Percentiles rank a stretch among this genome's conserved stretches.
phyloP scores from a whole-genome alignment of 148 eudicot species.

The Fallopia convolvulus region DNA sequence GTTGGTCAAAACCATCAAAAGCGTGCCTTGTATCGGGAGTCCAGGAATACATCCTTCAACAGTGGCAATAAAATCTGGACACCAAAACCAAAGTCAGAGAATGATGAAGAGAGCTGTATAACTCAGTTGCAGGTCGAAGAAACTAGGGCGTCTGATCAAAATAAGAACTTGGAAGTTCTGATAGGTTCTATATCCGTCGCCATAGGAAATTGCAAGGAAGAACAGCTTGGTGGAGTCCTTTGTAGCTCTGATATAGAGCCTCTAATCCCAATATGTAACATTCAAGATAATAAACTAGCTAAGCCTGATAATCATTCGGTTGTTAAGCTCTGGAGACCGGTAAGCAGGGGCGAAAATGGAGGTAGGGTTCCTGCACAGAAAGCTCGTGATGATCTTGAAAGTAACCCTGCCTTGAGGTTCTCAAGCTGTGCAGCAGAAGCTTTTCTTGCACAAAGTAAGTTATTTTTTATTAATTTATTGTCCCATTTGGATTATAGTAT shows the following conservation, averaged over 20 bases:
- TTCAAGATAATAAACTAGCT: slow-evolving; percentile 27
- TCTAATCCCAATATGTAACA: slow-evolving; percentile 21
- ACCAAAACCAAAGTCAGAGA: slow-evolving; percentile 45
- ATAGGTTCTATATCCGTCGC: slow-evolving; percentile 81
- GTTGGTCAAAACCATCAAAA: slow-evolving; percentile 43
- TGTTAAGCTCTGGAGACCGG: slow-evolving; percentile 50
- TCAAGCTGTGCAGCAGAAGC: slow-evolving; percentile 56
- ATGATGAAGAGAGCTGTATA: slow-evolving; percentile 26
- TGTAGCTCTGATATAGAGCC: slow-evolving; percentile 13
- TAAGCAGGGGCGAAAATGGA: slow-evolving; percentile 29
- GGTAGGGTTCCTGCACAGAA: slow-evolving; percentile 23
- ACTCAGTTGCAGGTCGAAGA: slow-evolving; percentile 18
- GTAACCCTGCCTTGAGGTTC: slow-evolving; percentile 19
- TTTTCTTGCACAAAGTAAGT: slow-evolving; percentile 71
- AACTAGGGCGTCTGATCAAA: slow-evolving; percentile 27
- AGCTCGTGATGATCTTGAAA: slow-evolving; percentile 24
- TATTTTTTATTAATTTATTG: neutral
- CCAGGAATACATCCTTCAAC: slow-evolving; percentile 22
- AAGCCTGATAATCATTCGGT: slow-evolving; percentile 33
- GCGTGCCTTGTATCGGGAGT: slow-evolving; percentile 34
- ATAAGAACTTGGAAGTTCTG: slow-evolving; percentile 42
- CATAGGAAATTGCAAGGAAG: slow-evolving; percentile 28
- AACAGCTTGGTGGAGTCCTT: slow-evolving; percentile 10
- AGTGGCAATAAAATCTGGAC: slow-evolving; percentile 62
- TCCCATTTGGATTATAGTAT: neutral